phyloP scores from a whole-genome alignment of 768 basidiomycete species.

The Lactifluus pinguis region DNA sequence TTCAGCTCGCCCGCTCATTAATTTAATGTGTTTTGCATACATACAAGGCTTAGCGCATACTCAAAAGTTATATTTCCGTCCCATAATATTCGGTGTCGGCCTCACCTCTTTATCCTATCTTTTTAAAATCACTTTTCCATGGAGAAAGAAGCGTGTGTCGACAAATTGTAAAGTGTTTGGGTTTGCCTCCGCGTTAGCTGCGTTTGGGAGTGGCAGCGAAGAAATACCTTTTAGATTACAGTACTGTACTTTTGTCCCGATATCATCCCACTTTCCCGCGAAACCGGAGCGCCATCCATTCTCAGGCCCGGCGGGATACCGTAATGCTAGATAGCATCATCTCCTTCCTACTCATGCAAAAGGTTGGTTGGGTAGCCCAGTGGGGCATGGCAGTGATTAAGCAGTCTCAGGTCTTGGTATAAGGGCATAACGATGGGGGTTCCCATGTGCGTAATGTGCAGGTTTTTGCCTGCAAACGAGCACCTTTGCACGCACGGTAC shows the following conservation, averaged over 20 bases:
- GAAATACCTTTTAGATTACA: neutral
- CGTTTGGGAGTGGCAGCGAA: neutral
- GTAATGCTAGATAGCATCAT: neutral
- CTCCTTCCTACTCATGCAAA: neutral
- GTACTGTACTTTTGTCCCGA: no score
- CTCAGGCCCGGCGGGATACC: neutral
- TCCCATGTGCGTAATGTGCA: no score
- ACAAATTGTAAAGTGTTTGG: neutral
- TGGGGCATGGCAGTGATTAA: neutral
- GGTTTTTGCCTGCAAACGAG: neutral
- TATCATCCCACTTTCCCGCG: neutral
- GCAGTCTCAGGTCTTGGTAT: neutral
- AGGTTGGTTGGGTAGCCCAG: neutral
- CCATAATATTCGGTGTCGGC: neutral
- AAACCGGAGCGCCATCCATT: neutral
- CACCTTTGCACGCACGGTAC: neutral
- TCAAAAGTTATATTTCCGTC: neutral
- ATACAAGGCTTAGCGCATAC: neutral
- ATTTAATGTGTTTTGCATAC: neutral
- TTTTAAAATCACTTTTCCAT: neutral
- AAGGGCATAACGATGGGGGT: neutral
- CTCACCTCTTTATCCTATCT: neutral
- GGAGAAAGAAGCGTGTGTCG: neutral
- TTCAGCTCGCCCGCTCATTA: neutral
- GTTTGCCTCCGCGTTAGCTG: neutral